Evolutionary conservation across 352 stramenopile species (phyloP).

Genomic region (Globisporangium uncinulatum): DNA sequence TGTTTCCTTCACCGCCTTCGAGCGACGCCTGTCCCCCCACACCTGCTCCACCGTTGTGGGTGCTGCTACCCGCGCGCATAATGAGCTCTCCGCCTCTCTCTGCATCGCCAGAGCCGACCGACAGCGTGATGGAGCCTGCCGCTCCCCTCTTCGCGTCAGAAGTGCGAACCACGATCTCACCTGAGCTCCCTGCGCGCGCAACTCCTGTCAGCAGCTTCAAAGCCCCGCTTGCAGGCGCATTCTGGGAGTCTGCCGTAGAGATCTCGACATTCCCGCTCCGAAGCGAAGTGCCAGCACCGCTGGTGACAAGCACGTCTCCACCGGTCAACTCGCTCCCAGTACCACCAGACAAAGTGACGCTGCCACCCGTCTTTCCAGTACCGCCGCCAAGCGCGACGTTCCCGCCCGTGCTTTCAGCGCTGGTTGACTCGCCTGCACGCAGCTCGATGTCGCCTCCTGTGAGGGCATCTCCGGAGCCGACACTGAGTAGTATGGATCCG

Average conservation of each 20-base stretch:
- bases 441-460: conserved; percentile 7
- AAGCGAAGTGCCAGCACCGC: conserved; percentile 15
- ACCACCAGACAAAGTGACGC: conserved; percentile 11
- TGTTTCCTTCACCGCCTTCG: conserved; percentile 16
- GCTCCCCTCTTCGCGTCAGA: conserved; percentile 12
- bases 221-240: conserved; percentile 12
- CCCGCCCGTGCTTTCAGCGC: conserved; percentile 9
- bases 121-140: conserved; percentile 19
- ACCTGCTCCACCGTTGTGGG: conserved; percentile 4
- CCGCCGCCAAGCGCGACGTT: conserved; percentile 9
- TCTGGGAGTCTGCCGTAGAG: conserved; percentile 12
- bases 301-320: conserved; percentile 20
- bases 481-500: conserved; percentile 13
- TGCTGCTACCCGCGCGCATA: conserved; percentile 22
- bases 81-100: conserved; percentile 9
- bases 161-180: conserved; percentile 15
- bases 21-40: conserved; percentile 16
- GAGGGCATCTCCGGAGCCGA: conserved; percentile 5
- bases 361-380: conserved; percentile 9
- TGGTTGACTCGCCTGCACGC: conserved; percentile 11
- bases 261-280: conserved; percentile 22
- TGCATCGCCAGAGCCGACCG: conserved; percentile 17
- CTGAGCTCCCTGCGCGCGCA: conserved; percentile 14
- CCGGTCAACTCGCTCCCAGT: conserved; percentile 11
- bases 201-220: conserved; percentile 19